These are phyloP conservation scores for Colletotrichum orchidophilum DNA, from an alignment of 2,329 filamentous ascomycete species.

Conservation along the genomic window DNA sequence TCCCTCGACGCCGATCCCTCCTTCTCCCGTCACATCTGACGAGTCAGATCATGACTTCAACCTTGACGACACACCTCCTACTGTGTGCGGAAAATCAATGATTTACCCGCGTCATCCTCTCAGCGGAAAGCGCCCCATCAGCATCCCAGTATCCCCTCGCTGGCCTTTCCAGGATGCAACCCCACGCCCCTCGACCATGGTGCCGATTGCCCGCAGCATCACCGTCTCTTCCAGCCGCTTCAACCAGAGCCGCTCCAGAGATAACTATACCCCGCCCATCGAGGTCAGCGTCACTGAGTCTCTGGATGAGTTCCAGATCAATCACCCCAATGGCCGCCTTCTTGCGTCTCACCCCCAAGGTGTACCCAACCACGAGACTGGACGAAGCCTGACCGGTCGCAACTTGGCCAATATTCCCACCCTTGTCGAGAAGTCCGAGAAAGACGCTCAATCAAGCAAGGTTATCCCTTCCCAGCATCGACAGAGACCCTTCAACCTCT, in stretches of 20 bases:
- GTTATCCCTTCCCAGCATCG: neutral
- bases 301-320: constrained; percentile 27
- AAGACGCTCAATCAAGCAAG: neutral
- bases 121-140: neutral
- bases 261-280: neutral
- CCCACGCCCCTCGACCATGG: constrained; percentile 14
- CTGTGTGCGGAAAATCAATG: constrained; percentile 20
- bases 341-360: constrained; percentile 14
- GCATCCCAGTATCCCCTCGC: neutral
- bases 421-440: neutral
- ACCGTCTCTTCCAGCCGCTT: neutral
- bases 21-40: constrained; percentile 16
- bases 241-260: neutral
- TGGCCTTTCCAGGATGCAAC: constrained; percentile 31
- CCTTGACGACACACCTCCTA: constrained; percentile 13
- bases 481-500: neutral
- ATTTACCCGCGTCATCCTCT: constrained; percentile 7
- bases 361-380: neutral
- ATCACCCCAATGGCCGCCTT: constrained; percentile 13
- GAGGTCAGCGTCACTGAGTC: constrained; percentile 25
- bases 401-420: constrained; percentile 1
- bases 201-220: constrained; percentile 11
- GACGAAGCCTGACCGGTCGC: neutral
- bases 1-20: constrained; percentile 8
- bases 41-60: constrained; percentile 4